Base-by-base conservation (phyloP, 805 yeast genomes). In the Wickerhamiella spandovensis region DNA sequence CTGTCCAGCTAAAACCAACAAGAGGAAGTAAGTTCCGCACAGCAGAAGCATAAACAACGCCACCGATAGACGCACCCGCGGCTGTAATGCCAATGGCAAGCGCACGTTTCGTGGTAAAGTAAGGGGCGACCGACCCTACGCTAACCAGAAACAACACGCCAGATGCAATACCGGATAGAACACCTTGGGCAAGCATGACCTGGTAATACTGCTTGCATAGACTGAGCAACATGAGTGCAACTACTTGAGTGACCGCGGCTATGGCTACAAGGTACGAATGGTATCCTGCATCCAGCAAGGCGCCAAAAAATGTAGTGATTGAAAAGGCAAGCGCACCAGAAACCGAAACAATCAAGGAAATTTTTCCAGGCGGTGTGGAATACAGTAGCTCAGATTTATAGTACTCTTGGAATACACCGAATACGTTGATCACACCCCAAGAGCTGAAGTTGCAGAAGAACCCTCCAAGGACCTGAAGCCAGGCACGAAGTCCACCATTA, bases 1-100 rank as follows among this genome's bases (percentile, higher is more conserved):
- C 67, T 3, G 77, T 72, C 81, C 81, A 77, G 10, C 66, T 67
- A 56, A 74, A 76, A 1, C 82, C 82, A 23, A 75, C 67, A 15
- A 61, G 57, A 6, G 56, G 52, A 47, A 72, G 68, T 44, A 75
- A 60, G 20, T 59, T 60, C 44, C 72, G 67, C n/a, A 75, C 67
- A 66, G 72, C 66, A 41, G 73, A 61, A 15, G 79, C 76, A 58
- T 72, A 74, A 21, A 72, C 49, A 48, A 73, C 61, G 9, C 78
- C 77, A 2, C 81, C 81, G 9, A 75, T 57, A 4, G 77, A 70
- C 0, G 79, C 75, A 15, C 80, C 80, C 9, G 72, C 59, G 1
- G 76, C 72, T 0, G 73, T 74, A 6, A 74, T 53, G 2, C 76
- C 74, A 18, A 68, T 62, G 5, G 76, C 78, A 32, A 70, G 58